Percentiles rank a stretch among this genome's conserved stretches.
phyloP scores from a whole-genome alignment of 768 basidiomycete species.

The Sporobolomyces phaffii region DNA sequence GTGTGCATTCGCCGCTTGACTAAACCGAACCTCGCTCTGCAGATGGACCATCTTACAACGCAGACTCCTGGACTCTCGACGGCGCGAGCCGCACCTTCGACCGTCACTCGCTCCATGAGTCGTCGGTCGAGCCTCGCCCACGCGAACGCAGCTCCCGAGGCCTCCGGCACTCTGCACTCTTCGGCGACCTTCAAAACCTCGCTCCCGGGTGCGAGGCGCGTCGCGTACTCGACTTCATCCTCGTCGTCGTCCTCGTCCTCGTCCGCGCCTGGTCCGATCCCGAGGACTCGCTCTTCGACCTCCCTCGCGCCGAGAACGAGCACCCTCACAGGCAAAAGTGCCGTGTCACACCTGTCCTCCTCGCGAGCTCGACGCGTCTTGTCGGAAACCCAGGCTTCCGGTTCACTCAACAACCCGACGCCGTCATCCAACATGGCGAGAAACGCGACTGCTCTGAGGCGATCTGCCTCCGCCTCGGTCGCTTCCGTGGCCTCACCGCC shows the following conservation, averaged over 20 bases:
- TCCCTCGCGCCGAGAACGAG: background rate
- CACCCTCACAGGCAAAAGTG: background rate
- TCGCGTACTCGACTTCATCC: background rate
- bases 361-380: slow-evolving; percentile 21
- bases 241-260: too few species aligned
- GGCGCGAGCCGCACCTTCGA: background rate
- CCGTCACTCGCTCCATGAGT: slow-evolving; percentile 4
- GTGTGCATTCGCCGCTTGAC: too few species aligned
- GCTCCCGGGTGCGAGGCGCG: background rate
- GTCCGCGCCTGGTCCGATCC: too few species aligned
- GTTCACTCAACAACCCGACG: background rate
- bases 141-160: background rate
- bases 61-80: too few species aligned
- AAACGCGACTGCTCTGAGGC: too few species aligned
- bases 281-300: slow-evolving; percentile 3
- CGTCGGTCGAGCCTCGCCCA: background rate
- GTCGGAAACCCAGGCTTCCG: background rate
- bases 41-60: too few species aligned
- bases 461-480: background rate
- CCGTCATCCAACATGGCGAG: background rate
- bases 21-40: too few species aligned
- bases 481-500: background rate
- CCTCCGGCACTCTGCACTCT: background rate
- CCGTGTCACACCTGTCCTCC: background rate
- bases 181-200: background rate